Percentiles rank a stretch among this genome's conserved stretches.
Evolutionary conservation across 805 yeast species (phyloP).

Genomic region (Lipomyces kockii): DNA sequence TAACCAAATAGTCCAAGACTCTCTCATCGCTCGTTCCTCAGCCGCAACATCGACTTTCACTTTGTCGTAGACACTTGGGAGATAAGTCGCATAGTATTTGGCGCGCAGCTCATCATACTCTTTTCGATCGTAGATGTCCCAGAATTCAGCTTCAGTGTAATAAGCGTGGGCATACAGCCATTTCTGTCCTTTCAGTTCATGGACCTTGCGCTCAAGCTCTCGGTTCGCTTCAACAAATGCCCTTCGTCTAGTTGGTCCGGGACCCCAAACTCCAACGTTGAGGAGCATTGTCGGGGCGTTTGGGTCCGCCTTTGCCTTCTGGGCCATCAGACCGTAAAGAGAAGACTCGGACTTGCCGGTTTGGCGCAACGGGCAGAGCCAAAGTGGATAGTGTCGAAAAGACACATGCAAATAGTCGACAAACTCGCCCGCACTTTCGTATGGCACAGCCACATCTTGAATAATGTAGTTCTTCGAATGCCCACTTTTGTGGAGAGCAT

Average conservation of each 20-base stretch:
- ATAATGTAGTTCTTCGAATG: slow-evolving; percentile 2
- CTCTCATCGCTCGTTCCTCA: slow-evolving; percentile 1
- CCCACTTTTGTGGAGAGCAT: slow-evolving; percentile 11
- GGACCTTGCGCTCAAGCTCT: slow-evolving; percentile 7
- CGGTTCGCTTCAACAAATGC: slow-evolving; percentile 4
- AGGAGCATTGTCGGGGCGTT: slow-evolving; percentile 5
- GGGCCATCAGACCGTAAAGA: slow-evolving; percentile 6
- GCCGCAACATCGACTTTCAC: slow-evolving; percentile 10
- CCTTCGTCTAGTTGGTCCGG: slow-evolving; percentile 4
- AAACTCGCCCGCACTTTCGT: background rate
- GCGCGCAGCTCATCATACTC: slow-evolving; percentile 10
- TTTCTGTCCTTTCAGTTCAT: slow-evolving; percentile 8
- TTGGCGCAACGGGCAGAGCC: slow-evolving; percentile 12
- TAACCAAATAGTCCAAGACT: slow-evolving; percentile 5
- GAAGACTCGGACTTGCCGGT: slow-evolving; percentile 1
- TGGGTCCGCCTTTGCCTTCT: background rate
- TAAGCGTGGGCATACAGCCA: slow-evolving; percentile 14
- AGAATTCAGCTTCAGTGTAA: slow-evolving; percentile 9
- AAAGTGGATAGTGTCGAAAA: slow-evolving; percentile 10
- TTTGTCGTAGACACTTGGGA: slow-evolving; percentile 11
- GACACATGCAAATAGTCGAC: slow-evolving; percentile 4
- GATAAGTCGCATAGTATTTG: slow-evolving; percentile 9
- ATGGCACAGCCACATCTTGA: slow-evolving; percentile 11
- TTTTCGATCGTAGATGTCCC: slow-evolving; percentile 10
- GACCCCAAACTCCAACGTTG: slow-evolving; percentile 11